Conservation (phyloP, 2,329 filamentous ascomycete genomes). For the Lecanicillium sp. region DNA sequence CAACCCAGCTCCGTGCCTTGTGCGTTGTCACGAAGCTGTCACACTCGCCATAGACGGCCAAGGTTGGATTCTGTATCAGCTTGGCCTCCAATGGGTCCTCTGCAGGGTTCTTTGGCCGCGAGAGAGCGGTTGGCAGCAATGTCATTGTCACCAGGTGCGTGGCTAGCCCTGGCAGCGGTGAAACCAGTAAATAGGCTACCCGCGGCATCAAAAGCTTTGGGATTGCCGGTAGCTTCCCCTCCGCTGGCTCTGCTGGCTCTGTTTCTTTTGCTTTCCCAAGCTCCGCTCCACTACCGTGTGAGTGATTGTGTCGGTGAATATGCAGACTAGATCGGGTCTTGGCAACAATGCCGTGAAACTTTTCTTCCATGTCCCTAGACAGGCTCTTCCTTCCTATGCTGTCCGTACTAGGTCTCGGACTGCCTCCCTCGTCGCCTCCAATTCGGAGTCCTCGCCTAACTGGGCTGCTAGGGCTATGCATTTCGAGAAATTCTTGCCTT, state of each 20-base stretch:
- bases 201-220: constrained; percentile 27
- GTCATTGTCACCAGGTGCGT: constrained; percentile 57
- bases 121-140: constrained; percentile 28
- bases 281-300: background rate
- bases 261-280: constrained; percentile 5
- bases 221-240: constrained; percentile 22
- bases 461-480: constrained; percentile 16
- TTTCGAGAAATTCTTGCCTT: constrained; percentile 22
- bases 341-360: constrained; percentile 8
- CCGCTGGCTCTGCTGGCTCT: constrained; percentile 15
- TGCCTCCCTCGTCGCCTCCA: constrained; percentile 40
- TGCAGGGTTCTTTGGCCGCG: constrained; percentile 12
- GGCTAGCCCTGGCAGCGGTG: constrained; percentile 55
- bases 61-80: constrained; percentile 48
- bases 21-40: constrained; percentile 65
- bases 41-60: constrained; percentile 67
- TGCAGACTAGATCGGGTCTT: constrained; percentile 3
- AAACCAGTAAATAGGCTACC: constrained; percentile 57
- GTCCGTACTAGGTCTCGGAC: constrained; percentile 31
- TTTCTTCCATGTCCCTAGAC: constrained; percentile 7
- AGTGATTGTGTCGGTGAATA: constrained; percentile 5
- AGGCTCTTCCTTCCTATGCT: constrained; percentile 16
- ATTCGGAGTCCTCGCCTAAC: constrained; percentile 33
- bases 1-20: constrained; percentile 60
- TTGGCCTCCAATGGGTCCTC: constrained; percentile 40